Conservation (phyloP, 164 flowering plant species). For the Magnolia officinalis region DNA sequence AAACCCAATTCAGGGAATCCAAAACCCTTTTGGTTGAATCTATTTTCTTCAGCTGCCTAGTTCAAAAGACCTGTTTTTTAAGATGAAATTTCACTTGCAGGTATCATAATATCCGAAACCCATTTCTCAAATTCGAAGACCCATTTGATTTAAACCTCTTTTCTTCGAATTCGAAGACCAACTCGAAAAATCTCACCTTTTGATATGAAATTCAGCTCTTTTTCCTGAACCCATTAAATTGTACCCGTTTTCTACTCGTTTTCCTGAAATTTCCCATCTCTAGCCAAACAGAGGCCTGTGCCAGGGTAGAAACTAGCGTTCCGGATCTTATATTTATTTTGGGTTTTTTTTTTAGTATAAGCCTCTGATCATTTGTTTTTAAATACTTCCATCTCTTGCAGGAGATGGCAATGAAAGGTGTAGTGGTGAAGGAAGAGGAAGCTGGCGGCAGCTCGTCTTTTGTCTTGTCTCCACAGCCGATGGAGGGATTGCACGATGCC, state of each 20-base stretch:
- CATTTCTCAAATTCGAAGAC: background rate
- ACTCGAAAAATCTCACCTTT: background rate
- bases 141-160: background rate
- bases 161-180: background rate
- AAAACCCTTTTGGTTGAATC: too few species aligned
- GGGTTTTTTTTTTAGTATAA: background rate
- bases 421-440: background rate
- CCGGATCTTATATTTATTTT: background rate
- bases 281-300: background rate
- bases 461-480: constrained; percentile 24
- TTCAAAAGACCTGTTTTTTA: background rate
- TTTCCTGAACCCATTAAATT: background rate
- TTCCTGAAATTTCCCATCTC: background rate
- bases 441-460: background rate
- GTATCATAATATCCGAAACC: background rate
- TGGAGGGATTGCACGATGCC: constrained; percentile 46
- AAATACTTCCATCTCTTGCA: background rate
- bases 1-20: background rate
- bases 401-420: constrained; percentile 1
- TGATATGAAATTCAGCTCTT: background rate
- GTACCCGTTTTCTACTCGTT: background rate
- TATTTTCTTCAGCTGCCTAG: background rate
- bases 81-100: background rate
- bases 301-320: background rate
- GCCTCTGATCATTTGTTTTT: background rate